phyloP scores from a whole-genome alignment of 2,329 filamentous ascomycete genomes.

The Penicillium sumatraense region DNA sequence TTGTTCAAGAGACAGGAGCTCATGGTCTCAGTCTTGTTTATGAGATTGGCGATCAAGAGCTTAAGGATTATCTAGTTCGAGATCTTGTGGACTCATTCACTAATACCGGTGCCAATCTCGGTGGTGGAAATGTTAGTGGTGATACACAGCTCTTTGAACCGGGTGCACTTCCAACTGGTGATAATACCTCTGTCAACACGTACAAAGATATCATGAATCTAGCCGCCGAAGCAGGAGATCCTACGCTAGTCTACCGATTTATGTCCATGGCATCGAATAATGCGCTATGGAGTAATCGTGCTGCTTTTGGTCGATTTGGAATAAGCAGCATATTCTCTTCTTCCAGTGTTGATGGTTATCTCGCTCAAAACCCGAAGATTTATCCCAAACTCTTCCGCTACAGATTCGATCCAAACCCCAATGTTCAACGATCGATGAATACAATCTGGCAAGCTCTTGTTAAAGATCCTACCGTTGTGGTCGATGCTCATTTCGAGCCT shows the following conservation, averaged over 20 bases:
- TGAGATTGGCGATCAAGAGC: slow-evolving; percentile 79
- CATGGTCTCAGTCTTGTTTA: slow-evolving; percentile 91
- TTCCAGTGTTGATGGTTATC: slow-evolving; percentile 68
- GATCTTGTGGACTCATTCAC: slow-evolving; percentile 91
- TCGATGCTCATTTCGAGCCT: slow-evolving; percentile 81
- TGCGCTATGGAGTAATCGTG: slow-evolving; percentile 95
- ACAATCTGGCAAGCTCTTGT: slow-evolving; percentile 98
- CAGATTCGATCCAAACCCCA: slow-evolving; percentile 90
- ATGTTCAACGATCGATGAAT: slow-evolving; percentile 94
- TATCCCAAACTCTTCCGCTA: slow-evolving; percentile 96
- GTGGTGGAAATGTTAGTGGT: slow-evolving; percentile 76
- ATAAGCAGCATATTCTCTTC: slow-evolving; percentile 90
- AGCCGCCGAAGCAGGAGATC: slow-evolving; percentile 95
- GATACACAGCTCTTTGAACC: slow-evolving; percentile 94
- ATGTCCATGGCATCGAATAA: slow-evolving; percentile 97
- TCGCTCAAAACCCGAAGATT: slow-evolving; percentile 85
- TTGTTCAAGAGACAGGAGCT: slow-evolving; percentile 94
- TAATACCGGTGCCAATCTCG: slow-evolving; percentile 63
- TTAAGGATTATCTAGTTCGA: slow-evolving; percentile 81
- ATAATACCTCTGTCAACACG: slow-evolving; percentile 86
- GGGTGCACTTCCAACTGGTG: slow-evolving; percentile 85
- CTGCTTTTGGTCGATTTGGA: slow-evolving; percentile 92
- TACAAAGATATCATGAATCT: slow-evolving; percentile 97
- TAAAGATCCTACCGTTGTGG: slow-evolving; percentile 76
- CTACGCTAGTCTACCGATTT: slow-evolving; percentile 95